Evolutionary conservation across 306 rosid genomes (phyloP), one percentile per base, ranked within the genome.

Genomic region (Canavalia ensiformis): DNA sequence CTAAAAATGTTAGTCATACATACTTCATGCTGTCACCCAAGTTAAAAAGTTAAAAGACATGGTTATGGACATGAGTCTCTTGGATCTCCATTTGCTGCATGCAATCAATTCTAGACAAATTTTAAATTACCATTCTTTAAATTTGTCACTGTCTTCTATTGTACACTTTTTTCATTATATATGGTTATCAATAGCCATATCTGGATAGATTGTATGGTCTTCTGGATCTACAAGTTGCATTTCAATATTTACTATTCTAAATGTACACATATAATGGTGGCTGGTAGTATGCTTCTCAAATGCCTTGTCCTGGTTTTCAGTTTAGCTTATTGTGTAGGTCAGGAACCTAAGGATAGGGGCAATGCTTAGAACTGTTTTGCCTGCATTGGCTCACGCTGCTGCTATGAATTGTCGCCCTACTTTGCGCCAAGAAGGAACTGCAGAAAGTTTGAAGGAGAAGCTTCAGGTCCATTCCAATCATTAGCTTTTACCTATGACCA

Each of bases 321-420:
- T 50, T 49, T 78, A 30, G 25, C 76, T 56, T 84, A 52, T 62
- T 84, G 69, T 77, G 76, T 79, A 92, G 98, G 92, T 92, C 80
- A 86, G 94, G 79, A 92, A 94, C 83, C 86, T 94, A 81, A 85
- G 98, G 68, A 92, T 90, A 80, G 98, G 98, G 78, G 98, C 97
- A 77, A 92, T 94, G 98, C 85, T 91, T 80, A 86, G 88, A 89
- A 94, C 97, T 82, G 92, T 94, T 80, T 89, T 94, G 78, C 97
- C 97, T 72, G 92, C 97, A 30, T 82, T 94, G 81, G 94, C 97
- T 65, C 98, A 92, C 74, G 97, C 98, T 49, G 90, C 92, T 88
- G 81, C 89, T 41, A 82, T 92, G 87, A 88, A 87, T 83, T 94
- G 92, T 55, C 69, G 72, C 58, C 83, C 84, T 77, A 75, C 81